Conservation (phyloP, 2,329 filamentous ascomycete genomes). For the Cryphonectria nitschkei region DNA sequence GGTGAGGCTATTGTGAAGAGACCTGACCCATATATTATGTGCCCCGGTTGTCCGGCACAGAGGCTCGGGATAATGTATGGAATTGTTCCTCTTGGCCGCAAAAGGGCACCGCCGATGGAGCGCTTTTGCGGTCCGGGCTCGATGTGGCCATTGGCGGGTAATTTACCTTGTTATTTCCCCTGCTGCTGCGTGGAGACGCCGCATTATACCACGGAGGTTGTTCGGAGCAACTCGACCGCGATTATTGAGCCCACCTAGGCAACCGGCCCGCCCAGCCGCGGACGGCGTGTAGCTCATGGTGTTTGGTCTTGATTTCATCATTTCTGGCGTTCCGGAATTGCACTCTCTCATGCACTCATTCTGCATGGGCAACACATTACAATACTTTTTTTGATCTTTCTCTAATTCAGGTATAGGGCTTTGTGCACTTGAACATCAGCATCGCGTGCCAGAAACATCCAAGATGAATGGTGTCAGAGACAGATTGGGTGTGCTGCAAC, state of each 20-base stretch:
- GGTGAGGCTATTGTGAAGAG: neutral
- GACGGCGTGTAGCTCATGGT: too few relatives aligned
- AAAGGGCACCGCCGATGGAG: neutral
- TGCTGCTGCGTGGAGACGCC: slow-evolving; percentile 4
- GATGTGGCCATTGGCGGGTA: slow-evolving; percentile 23
- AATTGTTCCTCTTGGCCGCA: slow-evolving; percentile 1
- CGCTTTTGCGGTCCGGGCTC: neutral
- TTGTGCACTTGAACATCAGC: neutral
- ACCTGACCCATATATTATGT: neutral
- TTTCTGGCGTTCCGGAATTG: neutral
- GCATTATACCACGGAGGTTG: slow-evolving; percentile 9
- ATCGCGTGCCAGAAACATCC: neutral
- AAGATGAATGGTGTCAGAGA: neutral
- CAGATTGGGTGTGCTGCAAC: neutral
- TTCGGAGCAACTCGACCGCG: slow-evolving; percentile 24
- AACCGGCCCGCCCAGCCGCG: slow-evolving; percentile 6
- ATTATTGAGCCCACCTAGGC: slow-evolving; percentile 17
- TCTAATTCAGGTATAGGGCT: neutral
- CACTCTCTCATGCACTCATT: neutral
- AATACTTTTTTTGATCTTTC: neutral
- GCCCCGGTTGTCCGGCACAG: neutral
- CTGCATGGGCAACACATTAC: neutral
- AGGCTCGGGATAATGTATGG: neutral
- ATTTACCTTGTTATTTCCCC: slow-evolving; percentile 7
- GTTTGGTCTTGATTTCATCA: neutral